A percentile compares a stretch with the other conserved stretches of the same genome.
Conservation (phyloP, 2,329 filamentous ascomycete genomes). For the Ophiostoma sp. region DNA sequence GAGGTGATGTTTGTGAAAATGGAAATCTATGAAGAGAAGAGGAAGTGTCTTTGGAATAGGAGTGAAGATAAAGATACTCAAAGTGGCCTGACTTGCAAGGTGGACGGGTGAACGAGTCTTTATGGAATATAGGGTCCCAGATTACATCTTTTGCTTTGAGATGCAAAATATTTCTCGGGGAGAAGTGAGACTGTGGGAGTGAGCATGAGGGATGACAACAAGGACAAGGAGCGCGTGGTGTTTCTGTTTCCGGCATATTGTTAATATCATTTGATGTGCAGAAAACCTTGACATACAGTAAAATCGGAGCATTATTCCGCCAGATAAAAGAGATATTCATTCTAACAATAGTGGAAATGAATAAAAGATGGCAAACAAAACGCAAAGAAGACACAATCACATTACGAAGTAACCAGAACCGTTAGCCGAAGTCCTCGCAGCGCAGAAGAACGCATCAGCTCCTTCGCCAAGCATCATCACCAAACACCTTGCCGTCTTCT, state of each 20-base stretch:
- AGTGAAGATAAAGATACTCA: background rate
- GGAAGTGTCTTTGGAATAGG: background rate
- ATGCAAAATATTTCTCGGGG: background rate
- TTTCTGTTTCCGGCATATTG: background rate
- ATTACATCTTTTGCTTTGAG: too few relatives aligned
- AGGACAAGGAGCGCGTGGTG: background rate
- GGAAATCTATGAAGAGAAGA: background rate
- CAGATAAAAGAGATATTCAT: too few relatives aligned
- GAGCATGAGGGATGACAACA: background rate
- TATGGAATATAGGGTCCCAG: background rate
- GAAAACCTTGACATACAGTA: too few relatives aligned
- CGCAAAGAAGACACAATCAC: too few relatives aligned
- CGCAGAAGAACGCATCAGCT: background rate
- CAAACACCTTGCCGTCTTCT: background rate
- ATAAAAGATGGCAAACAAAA: too few relatives aligned
- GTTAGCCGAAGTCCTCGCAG: too few relatives aligned
- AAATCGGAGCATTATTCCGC: too few relatives aligned
- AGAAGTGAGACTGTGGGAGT: background rate
- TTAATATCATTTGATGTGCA: background rate
- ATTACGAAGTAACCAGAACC: too few relatives aligned
- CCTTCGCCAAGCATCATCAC: background rate
- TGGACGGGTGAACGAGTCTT: background rate
- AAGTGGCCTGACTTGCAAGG: background rate
- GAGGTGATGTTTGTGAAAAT: background rate
- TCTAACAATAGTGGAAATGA: too few relatives aligned